Percentiles rank a stretch among this genome's conserved stretches.
phyloP scores from a whole-genome alignment of 2,329 filamentous ascomycete species.

The Tolypocladium amazonense region DNA sequence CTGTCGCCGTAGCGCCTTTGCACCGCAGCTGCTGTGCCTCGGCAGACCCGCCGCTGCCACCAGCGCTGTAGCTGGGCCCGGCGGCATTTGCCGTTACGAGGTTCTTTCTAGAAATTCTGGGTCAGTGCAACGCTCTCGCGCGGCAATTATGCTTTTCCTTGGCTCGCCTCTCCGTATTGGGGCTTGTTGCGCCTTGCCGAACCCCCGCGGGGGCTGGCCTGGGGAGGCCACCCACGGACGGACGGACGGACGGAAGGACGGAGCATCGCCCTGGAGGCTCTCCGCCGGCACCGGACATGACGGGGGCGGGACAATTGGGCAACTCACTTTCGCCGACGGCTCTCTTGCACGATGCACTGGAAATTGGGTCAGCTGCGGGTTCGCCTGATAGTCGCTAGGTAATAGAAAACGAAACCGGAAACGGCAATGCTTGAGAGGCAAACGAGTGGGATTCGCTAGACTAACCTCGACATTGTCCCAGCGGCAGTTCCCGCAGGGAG shows the following conservation, averaged over 20 bases:
- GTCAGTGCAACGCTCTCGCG: conserved; percentile 9
- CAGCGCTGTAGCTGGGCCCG: conserved; percentile 11
- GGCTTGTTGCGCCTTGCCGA: neutral
- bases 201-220: neutral
- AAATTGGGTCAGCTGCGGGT: neutral
- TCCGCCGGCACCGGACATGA: neutral
- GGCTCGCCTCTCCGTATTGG: neutral
- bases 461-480: conserved; percentile 60
- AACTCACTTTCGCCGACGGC: conserved; percentile 75
- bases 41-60: conserved; percentile 17
- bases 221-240: neutral
- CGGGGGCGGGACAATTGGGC: conserved; percentile 1
- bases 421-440: neutral
- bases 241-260: neutral
- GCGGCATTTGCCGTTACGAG: conserved; percentile 27
- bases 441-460: neutral
- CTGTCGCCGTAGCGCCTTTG: conserved; percentile 3
- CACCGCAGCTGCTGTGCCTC: conserved; percentile 22
- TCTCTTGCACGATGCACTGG: conserved; percentile 62
- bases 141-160: too few species aligned
- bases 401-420: neutral
- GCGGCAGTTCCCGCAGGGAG: conserved; percentile 79
- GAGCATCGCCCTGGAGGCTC: neutral
- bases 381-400: too few species aligned
- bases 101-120: conserved; percentile 28